Percentiles rank a stretch among this genome's conserved stretches.
Conservation (phyloP, 768 basidiomycete species). For the Hortiboletus campestris region DNA sequence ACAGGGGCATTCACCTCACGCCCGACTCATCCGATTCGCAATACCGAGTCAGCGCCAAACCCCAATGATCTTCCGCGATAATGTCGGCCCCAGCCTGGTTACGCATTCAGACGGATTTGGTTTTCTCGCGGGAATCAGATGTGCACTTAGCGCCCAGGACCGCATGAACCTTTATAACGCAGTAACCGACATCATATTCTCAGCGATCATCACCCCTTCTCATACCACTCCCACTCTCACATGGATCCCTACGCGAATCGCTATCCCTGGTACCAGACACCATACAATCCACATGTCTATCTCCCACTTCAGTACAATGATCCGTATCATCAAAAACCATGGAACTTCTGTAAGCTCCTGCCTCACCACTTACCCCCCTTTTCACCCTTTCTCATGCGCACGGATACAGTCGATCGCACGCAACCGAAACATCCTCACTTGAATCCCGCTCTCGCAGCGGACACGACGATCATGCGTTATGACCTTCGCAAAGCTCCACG, state of each 20-base stretch:
- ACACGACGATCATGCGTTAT: conserved; percentile 48
- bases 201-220: not conserved
- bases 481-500: conserved; percentile 46
- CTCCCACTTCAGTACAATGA: conserved; percentile 22
- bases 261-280: conserved; percentile 24
- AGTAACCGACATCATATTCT: not conserved
- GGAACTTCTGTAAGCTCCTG: conserved; percentile 15
- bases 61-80: not conserved
- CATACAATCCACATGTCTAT: conserved; percentile 32
- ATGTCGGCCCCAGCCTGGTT: not conserved
- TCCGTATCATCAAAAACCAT: conserved; percentile 12
- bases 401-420: conserved; percentile 15
- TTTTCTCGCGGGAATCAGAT: not conserved
- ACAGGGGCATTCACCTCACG: not conserved
- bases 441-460: conserved; percentile 52
- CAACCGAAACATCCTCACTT: conserved; percentile 48
- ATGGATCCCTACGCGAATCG: conserved; percentile 28
- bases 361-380: not conserved
- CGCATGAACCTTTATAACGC: conserved; percentile 8
- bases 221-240: not conserved
- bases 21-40: not conserved
- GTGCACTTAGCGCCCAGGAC: conserved; percentile 7
- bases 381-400: not conserved
- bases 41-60: not conserved
- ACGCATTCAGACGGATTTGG: conserved; percentile 8